Evolutionary conservation across 1,284 basidiomycete genomes (phyloP).

Genomic region (Pascua sp.): DNA sequence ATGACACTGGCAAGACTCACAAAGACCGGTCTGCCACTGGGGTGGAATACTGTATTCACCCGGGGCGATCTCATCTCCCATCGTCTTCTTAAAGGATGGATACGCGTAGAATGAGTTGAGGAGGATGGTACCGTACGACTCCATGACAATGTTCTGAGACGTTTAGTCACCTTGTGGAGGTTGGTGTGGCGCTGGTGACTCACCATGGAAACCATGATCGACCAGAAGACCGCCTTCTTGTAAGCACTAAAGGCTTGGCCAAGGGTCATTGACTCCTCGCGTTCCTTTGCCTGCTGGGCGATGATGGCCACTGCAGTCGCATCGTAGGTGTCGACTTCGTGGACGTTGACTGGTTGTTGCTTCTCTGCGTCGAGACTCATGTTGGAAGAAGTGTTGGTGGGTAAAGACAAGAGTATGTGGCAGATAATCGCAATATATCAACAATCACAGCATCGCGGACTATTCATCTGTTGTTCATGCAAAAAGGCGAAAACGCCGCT

Average conservation of each 20-base stretch:
- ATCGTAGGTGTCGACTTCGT: background rate
- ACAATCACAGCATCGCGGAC: too few species aligned
- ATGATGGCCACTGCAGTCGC: background rate
- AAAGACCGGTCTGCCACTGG: constrained; percentile 50
- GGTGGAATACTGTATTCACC: constrained; percentile 36
- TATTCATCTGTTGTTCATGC: too few species aligned
- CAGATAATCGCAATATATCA: too few species aligned
- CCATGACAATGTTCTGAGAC: constrained; percentile 7
- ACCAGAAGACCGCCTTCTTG: constrained; percentile 1
- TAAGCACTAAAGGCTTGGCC: background rate
- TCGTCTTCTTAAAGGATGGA: constrained; percentile 3
- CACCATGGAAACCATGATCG: background rate
- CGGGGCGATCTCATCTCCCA: constrained; percentile 1
- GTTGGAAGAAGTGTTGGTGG: too few species aligned
- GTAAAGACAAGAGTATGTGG: too few species aligned
- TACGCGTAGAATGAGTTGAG: constrained; percentile 10
- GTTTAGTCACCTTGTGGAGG: too few species aligned
- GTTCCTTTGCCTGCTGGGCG: background rate
- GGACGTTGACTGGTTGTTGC: background rate
- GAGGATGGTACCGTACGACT: background rate
- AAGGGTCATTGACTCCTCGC: background rate
- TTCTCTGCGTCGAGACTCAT: background rate
- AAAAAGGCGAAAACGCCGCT: too few species aligned
- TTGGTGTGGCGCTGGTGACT: background rate
- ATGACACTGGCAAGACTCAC: too few species aligned